Evolutionary conservation across 2,329 filamentous ascomycete genomes (phyloP), one percentile per base, ranked within the genome.

Genomic region (Beauveria caledonica): DNA sequence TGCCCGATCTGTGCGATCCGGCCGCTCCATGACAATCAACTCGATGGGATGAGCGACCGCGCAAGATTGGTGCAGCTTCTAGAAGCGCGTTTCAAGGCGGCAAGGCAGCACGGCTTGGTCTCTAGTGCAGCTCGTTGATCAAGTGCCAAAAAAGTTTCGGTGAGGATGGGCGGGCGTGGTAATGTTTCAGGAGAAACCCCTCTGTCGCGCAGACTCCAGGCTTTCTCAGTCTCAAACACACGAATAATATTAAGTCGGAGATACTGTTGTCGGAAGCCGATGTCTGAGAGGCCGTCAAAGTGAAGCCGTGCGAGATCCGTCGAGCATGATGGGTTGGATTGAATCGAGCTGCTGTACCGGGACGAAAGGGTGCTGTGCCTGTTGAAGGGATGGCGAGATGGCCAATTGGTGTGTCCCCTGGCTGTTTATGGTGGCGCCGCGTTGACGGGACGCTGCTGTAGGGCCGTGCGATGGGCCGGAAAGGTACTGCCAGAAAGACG

Each of bases 11-110:
- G 58, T 53, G 50, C 58, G 58, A 50, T 60, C 72, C 63, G 66
- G 66, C 64, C 71, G 69, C 62, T 74, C 72, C 72, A 74, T 74
- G 63, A 13, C 57, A 33, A 45, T 58, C 56, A 44, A 44, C 45
- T 58, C 33, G 48, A 53, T 59, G 39, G 63, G 67, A 62, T 63
- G 64, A 63, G 63, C 62, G 62, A 63, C 55, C 57, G 63, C 64
- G 63, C 63, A 63, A 60, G 64, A 55, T 55, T 51, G 60, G 60
- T 55, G 62, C 62, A 58, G 58, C 62, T 62, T 50, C 62, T 45
- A 45, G 66, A 65, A 66, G 62, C 64, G 65, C 62, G 23, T 50
- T 56, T 61, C 51, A 58, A 54, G 58, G 60, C 55, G 42, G 42
- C 44, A 54, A 21, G 9, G 54, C 45, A 25, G 57, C 46, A 40